A percentile compares a stretch with the other conserved stretches of the same genome.
Conservation (phyloP, 2,329 filamentous ascomycete species). For the Colletotrichum sublineola region DNA sequence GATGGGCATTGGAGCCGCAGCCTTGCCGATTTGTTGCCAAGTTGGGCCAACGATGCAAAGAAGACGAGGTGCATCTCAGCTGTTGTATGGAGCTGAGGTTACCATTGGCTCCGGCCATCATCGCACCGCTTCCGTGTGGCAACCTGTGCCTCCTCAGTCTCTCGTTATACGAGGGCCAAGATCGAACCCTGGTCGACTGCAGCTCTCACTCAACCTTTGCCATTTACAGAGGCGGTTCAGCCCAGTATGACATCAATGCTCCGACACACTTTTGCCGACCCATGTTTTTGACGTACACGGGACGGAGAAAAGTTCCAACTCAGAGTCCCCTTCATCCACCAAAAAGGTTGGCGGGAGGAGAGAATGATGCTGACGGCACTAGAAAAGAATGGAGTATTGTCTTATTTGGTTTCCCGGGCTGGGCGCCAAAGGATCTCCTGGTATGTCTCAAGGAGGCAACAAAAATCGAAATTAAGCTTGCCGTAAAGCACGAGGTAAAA, state of each 20-base stretch:
- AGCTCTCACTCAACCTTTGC: conserved; percentile 10
- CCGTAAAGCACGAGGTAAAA: not conserved
- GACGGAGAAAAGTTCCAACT: conserved; percentile 2
- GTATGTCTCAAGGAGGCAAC: not conserved
- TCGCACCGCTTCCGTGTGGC: conserved; percentile 33
- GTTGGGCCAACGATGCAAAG: conserved; percentile 34
- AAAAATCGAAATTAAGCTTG: conserved; percentile 6
- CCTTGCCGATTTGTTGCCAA: conserved; percentile 34
- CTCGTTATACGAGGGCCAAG: conserved; percentile 29
- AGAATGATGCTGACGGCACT: conserved; percentile 36
- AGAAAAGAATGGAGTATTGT: conserved; percentile 5
- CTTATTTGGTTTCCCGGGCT: conserved; percentile 1
- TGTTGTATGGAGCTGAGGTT: conserved; percentile 24
- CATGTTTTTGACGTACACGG: not conserved
- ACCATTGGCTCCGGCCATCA: conserved; percentile 26
- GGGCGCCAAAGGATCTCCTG: not conserved
- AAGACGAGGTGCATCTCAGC: conserved; percentile 40
- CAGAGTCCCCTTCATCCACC: not conserved
- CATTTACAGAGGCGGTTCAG: conserved; percentile 9
- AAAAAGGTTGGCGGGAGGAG: conserved; percentile 10
- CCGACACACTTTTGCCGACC: not conserved
- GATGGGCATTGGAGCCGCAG: conserved; percentile 37
- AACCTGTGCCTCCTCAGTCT: conserved; percentile 22
- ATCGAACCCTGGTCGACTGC: conserved; percentile 8
- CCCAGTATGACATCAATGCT: conserved; percentile 18